A percentile compares a stretch with the other conserved stretches of the same genome.
These are phyloP conservation scores for Jacaranda copaia DNA, from an alignment of 257 asterid species.

Conservation along the genomic window DNA sequence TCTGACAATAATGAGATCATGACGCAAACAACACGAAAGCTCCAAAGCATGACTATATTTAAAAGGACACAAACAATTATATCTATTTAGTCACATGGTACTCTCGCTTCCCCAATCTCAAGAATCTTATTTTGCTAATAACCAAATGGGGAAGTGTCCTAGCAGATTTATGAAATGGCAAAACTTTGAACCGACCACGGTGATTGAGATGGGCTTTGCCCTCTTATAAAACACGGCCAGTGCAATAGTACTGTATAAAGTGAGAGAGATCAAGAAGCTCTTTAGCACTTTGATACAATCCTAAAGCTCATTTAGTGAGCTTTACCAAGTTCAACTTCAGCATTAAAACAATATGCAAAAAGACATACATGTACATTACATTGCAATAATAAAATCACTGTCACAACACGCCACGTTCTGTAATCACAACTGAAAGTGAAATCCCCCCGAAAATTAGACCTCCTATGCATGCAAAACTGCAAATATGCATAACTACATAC, in stretches of 20 bases:
- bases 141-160: too few species aligned
- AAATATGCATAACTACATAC: neutral
- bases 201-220: too few species aligned
- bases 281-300: slow-evolving; percentile 8
- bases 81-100: neutral
- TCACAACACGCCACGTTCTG: neutral
- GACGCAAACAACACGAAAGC: neutral
- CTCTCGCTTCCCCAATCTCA: neutral
- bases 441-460: neutral
- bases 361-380: neutral
- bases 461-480: neutral
- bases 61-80: neutral
- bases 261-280: neutral
- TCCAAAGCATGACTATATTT: neutral
- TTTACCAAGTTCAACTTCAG: neutral
- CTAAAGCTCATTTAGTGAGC: neutral
- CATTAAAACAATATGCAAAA: neutral
- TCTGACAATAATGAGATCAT: neutral
- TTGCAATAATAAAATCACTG: neutral
- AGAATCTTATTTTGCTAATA: too few species aligned
- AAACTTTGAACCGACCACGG: too few species aligned
- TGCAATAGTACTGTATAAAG: neutral
- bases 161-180: too few species aligned
- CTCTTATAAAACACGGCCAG: neutral
- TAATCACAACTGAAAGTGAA: neutral